phyloP scores from a whole-genome alignment of 768 basidiomycete species.

The Macrolepiota albuminosa region DNA sequence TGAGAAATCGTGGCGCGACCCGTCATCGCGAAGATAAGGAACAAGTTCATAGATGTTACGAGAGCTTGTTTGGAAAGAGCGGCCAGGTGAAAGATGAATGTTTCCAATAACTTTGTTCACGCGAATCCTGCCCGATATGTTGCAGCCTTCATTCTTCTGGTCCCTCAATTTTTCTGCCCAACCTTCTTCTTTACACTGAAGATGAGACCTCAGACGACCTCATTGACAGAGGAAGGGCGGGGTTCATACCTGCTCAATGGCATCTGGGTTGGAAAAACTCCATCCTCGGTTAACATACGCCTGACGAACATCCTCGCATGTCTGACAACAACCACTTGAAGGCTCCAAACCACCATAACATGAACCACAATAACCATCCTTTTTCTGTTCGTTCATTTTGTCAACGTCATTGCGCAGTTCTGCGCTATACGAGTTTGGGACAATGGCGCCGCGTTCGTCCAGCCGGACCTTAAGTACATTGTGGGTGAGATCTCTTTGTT shows the following conservation, averaged over 20 bases:
- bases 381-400: constrained; percentile 58
- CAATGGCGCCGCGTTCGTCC: constrained; percentile 48
- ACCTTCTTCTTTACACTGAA: constrained; percentile 85
- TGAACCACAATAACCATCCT: constrained; percentile 81
- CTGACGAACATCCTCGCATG: constrained; percentile 90
- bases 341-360: constrained; percentile 89
- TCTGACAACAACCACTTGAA: constrained; percentile 84
- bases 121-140: constrained; percentile 83
- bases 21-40: constrained; percentile 87
- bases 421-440: constrained; percentile 49
- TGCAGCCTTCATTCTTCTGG: constrained; percentile 93
- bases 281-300: constrained; percentile 90
- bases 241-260: constrained; percentile 80
- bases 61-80: constrained; percentile 85
- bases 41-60: constrained; percentile 86
- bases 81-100: constrained; percentile 91
- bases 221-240: background rate
- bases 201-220: background rate
- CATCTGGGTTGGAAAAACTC: constrained; percentile 89
- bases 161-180: constrained; percentile 94
- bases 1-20: constrained; percentile 89
- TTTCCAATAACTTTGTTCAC: constrained; percentile 98
- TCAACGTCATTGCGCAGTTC: constrained; percentile 89
- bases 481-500: constrained; percentile 86
- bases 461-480: constrained; percentile 84